Percentiles rank a stretch among this genome's conserved stretches.
Evolutionary conservation across 306 rosid species (phyloP).

Genomic region (Phaseolus lunatus): DNA sequence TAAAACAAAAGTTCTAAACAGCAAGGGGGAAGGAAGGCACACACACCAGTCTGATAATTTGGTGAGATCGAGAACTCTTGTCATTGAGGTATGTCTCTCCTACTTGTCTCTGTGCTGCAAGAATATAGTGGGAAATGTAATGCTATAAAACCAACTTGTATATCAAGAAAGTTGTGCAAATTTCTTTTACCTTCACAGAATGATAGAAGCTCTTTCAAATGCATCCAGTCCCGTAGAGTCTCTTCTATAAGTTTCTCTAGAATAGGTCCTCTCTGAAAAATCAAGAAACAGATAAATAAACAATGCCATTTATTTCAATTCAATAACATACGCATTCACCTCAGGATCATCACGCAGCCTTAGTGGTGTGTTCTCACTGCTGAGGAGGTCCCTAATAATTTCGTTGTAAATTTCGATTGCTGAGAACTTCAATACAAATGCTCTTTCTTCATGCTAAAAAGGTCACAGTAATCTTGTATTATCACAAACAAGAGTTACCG

Average conservation of each 20-base stretch:
- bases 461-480: constrained; percentile 17
- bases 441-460: constrained; percentile 90
- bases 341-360: constrained; percentile 94
- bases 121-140: constrained; percentile 31
- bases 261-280: constrained; percentile 72
- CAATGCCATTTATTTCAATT: constrained; percentile 15
- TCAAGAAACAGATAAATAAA: constrained; percentile 29
- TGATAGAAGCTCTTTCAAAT: constrained; percentile 82
- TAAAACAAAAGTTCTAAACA: constrained; percentile 32
- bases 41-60: constrained; percentile 79
- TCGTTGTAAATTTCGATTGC: constrained; percentile 94
- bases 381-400: constrained; percentile 84
- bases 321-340: constrained; percentile 52
- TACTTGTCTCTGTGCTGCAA: constrained; percentile 92
- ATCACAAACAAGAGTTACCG: constrained; percentile 16
- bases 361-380: constrained; percentile 74
- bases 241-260: constrained; percentile 88
- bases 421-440: constrained; percentile 84
- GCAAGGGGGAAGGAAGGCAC: constrained; percentile 22
- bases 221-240: constrained; percentile 77
- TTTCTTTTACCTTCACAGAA: constrained; percentile 75
- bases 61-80: constrained; percentile 94
- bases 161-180: constrained; percentile 36
- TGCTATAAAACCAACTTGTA: constrained; percentile 35
- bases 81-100: constrained; percentile 90